Base-by-base conservation (phyloP, 106 monocot species). In the Vanilla planifolia region DNA sequence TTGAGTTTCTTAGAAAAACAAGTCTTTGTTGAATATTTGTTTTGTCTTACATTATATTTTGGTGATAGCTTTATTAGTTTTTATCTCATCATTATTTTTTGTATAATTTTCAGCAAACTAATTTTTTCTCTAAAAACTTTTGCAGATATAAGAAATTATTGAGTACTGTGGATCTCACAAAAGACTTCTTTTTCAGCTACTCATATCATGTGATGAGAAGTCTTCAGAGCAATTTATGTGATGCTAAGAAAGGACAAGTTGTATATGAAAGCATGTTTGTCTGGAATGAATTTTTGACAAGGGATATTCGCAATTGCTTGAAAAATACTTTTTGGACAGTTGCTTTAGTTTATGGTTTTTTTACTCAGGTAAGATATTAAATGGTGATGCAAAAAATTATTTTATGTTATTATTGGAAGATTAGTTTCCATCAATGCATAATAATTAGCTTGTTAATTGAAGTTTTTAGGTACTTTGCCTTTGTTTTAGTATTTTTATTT, bases 181-280 rank as follows among this genome's bases (percentile, higher is more conserved):
- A 92, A 71, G 98, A 92, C 79, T 99, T 99, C 84, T 99, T 85
- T 73, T 99, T 88, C 67, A 92, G 92, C 72, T 85, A 99, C 71
- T 92, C 98, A 47, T 99, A 99, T 59, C 79, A 79, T 48, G 61
- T 99, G 52, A 92, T 99, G 92, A 72, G 77, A 64, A 85, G 92
- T 60, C 79, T 99, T 43, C 98, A 99, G 60, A 92, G 85, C 51
- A 99, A 99, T 42, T 71, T 85, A 55, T 71, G 61, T 55, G 60
- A 80, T 41, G 59, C 30, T 59, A 63, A 92, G 64, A 52, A 64
- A 14, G 82, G 77, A 16, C 61, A 78, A 60, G 63, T 71, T 50
- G n/a, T 77, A 20, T 85, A 99, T 73, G 88, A 92, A 52, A 82
- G 92, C 29, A 92, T 92, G 88, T 99, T 99, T 67, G 98, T 99